These are phyloP conservation scores for Talaromyces sp. DNA, from an alignment of 2,329 filamentous ascomycete genomes.

Conservation along the genomic window DNA sequence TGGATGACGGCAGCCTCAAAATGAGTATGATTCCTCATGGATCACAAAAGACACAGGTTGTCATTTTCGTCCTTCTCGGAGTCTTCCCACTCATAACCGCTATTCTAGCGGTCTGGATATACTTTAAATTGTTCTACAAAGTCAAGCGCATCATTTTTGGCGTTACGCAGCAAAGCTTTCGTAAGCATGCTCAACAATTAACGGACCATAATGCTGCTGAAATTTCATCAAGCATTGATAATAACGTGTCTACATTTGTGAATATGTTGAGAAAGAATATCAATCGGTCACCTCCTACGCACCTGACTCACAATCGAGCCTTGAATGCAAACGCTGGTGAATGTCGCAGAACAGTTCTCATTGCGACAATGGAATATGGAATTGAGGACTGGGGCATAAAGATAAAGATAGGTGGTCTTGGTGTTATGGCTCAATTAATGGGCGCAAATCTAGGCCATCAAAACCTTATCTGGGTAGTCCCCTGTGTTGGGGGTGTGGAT, in stretches of 20 bases:
- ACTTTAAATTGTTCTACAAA: constrained; percentile 55
- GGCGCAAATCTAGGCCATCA: constrained; percentile 58
- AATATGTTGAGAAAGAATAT: background rate
- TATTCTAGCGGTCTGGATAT: constrained; percentile 47
- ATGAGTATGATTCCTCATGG: constrained; percentile 50
- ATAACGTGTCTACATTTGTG: constrained; percentile 7
- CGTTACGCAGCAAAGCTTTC: constrained; percentile 38
- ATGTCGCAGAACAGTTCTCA: constrained; percentile 51
- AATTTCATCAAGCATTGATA: constrained; percentile 26
- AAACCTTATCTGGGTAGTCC: constrained; percentile 58
- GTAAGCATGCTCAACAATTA: constrained; percentile 22
- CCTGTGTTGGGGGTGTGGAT: constrained; percentile 56
- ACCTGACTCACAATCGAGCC: constrained; percentile 2
- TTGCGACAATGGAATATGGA: constrained; percentile 65
- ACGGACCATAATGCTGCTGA: constrained; percentile 16
- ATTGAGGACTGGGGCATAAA: constrained; percentile 64
- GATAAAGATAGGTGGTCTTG: constrained; percentile 64
- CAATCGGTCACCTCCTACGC: constrained; percentile 4
- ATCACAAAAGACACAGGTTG: constrained; percentile 48
- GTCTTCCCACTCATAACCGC: constrained; percentile 50
- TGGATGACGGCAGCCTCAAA: constrained; percentile 50
- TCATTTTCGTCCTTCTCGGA: constrained; percentile 50
- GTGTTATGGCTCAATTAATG: constrained; percentile 64
- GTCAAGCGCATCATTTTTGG: constrained; percentile 57
- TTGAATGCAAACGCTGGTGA: constrained; percentile 15